Percentiles rank a stretch among this genome's conserved stretches.
These are phyloP conservation scores for Dissophora globulifera DNA, from an alignment of 192 early-diverging fungal genomes.

Conservation along the genomic window DNA sequence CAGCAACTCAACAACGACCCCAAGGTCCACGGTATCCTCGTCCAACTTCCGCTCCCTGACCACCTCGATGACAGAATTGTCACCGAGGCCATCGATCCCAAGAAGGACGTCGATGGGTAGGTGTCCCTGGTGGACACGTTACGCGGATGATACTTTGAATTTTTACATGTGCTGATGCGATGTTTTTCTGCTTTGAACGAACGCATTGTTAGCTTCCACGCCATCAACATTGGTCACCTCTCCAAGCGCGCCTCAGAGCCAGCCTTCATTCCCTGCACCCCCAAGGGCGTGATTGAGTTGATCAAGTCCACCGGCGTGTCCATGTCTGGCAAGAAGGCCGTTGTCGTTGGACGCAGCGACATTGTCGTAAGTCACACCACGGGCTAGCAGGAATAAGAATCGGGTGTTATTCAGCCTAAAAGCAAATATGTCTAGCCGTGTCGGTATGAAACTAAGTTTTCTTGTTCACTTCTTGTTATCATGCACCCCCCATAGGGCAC, in stretches of 20 bases:
- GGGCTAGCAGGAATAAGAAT: too few relatives aligned
- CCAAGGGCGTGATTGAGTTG: conserved; percentile 93
- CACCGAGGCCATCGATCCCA: conserved; percentile 84
- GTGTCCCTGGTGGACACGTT: too few relatives aligned
- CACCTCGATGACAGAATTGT: conserved; percentile 85
- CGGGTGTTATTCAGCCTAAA: too few relatives aligned
- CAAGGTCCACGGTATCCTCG: conserved; percentile 90
- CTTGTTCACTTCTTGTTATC: too few relatives aligned
- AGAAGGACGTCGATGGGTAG: conserved; percentile 98
- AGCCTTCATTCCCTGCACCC: conserved; percentile 94
- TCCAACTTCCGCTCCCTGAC: conserved; percentile 93
- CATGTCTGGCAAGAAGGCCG: conserved; percentile 85
- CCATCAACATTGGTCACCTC: conserved; percentile 91
- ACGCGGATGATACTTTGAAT: too few relatives aligned
- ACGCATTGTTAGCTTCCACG: conserved; percentile 95
- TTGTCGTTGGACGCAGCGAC: conserved; percentile 96
- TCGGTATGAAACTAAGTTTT: too few relatives aligned
- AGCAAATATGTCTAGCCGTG: too few relatives aligned
- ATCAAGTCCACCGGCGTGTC: conserved; percentile 76
- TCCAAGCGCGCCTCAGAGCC: conserved; percentile 85
- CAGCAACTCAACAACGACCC: conserved; percentile 84
- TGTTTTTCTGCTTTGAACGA: too few relatives aligned
- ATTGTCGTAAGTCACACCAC: conserved; percentile 76
- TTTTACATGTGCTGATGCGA: too few relatives aligned
- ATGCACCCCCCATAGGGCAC: too few relatives aligned